These are phyloP conservation scores for Galeopsis tetrahit DNA, from an alignment of 257 asterid species.

Conservation along the genomic window DNA sequence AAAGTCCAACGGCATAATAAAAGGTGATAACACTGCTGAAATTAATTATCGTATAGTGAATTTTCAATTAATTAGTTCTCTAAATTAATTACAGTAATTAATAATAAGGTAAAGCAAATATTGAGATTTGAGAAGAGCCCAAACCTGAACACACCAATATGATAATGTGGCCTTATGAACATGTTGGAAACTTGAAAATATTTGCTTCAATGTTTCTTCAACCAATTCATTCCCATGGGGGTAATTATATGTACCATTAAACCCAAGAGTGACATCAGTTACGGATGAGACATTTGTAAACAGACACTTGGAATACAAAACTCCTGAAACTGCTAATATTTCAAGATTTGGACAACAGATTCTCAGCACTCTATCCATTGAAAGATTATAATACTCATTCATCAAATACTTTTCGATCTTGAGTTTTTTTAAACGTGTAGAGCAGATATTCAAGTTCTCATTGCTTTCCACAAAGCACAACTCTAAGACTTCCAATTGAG, in stretches of 20 bases:
- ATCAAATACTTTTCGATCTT: neutral
- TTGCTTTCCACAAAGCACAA: neutral
- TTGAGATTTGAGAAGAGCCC: neutral
- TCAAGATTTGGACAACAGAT: neutral
- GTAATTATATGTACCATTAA: no score
- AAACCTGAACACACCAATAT: neutral
- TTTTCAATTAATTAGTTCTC: neutral
- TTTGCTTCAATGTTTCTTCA: constrained; percentile 2
- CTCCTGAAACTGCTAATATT: neutral
- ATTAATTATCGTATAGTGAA: no score
- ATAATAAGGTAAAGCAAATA: neutral
- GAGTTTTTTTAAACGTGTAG: neutral
- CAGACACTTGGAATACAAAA: neutral
- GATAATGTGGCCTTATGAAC: constrained; percentile 6
- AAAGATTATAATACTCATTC: neutral
- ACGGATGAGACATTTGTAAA: neutral
- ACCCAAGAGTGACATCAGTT: neutral
- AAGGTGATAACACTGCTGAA: neutral
- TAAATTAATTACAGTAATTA: neutral
- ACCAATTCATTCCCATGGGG: neutral
- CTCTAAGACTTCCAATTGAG: neutral
- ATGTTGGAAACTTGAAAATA: neutral
- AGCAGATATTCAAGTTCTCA: neutral
- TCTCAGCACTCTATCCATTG: neutral
- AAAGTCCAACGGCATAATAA: no score